Evolutionary conservation across 2,329 filamentous ascomycete genomes (phyloP).

Genomic region (Colletotrichum ledebouriae): DNA sequence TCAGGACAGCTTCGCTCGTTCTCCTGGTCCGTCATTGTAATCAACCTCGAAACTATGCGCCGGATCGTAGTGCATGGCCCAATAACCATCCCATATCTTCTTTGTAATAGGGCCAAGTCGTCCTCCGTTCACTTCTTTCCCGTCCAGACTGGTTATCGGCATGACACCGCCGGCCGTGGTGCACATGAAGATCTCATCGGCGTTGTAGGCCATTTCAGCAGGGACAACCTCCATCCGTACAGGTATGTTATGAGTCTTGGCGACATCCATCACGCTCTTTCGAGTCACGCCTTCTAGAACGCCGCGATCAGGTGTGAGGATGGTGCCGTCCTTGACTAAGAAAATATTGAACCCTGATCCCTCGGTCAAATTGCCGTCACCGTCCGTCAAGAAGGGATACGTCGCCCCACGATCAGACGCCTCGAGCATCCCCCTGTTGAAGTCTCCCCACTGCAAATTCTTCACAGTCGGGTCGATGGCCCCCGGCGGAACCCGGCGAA

Average conservation of each 20-base stretch:
- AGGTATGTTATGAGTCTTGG: slow-evolving; percentile 50
- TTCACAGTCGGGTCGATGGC: slow-evolving; percentile 65
- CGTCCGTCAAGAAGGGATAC: slow-evolving; percentile 65
- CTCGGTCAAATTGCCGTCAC: slow-evolving; percentile 63
- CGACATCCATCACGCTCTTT: slow-evolving; percentile 62
- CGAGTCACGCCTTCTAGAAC: slow-evolving; percentile 63
- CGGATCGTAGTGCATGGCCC: slow-evolving; percentile 60
- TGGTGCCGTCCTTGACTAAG: slow-evolving; percentile 58
- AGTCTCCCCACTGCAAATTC: slow-evolving; percentile 65
- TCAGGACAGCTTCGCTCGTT: no score
- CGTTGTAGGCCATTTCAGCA: slow-evolving; percentile 55
- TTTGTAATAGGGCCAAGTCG: slow-evolving; percentile 60
- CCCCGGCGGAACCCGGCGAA: slow-evolving; percentile 59
- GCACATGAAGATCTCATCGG: slow-evolving; percentile 66
- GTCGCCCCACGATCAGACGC: slow-evolving; percentile 59
- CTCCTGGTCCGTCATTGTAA: slow-evolving; percentile 42
- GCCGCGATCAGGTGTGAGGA: slow-evolving; percentile 62
- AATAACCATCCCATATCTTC: slow-evolving; percentile 65
- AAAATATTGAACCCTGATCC: slow-evolving; percentile 64
- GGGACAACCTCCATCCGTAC: slow-evolving; percentile 58
- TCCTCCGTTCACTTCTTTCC: slow-evolving; percentile 55
- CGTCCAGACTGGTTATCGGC: slow-evolving; percentile 64
- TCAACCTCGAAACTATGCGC: slow-evolving; percentile 52
- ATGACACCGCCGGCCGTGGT: slow-evolving; percentile 67
- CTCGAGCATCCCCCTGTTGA: slow-evolving; percentile 60